Evolutionary conservation across 2,329 filamentous ascomycete genomes (phyloP), one percentile per base, ranked within the genome.

Genomic region (Fusarium sp.): DNA sequence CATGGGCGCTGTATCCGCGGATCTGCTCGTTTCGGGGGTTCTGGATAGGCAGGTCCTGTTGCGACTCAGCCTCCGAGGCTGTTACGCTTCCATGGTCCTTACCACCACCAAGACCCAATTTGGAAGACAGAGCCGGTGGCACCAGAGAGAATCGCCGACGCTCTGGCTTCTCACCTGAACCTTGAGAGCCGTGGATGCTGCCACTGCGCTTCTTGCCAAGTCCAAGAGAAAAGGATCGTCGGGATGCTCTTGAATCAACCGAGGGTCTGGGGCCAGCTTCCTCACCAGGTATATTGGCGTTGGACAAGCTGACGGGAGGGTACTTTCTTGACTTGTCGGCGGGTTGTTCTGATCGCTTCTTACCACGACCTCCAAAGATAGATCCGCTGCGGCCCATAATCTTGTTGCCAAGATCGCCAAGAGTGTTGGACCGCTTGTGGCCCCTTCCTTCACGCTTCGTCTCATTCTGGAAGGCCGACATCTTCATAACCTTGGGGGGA

Each of bases 231-330:
- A 94, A 92, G 0, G 93, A 95, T 54, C 92, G 90, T 27, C 93
- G 89, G 35, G 90, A 91, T 20, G 84, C 84, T 72, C 86, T 86
- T 4, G 92, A 95, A 75, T 95, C 94, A 79, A 94, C 90, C 1
- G 93, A 95, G 45, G 87, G 86, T 57, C 93, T 87, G 1, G 80
- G 76, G 6, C 77, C 78, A 14, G 87, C 83, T 61, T 89, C 86
- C 43, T 91, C 90, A 37, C 86, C 87, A 57, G 88, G 88, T 7
- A 90, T 86, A 82, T 93, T 90, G 2, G 91, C 87, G 72, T 93
- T 92, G 71, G 93, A 90, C 95, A 98, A 97, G 85, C 95, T 98
- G 57, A 96, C 93, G 5, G 96, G 96, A 65, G 96, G 96, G 79
- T 98, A 97, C 73, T 90, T 92, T 81, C 91, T 92, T 63, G 89